These are phyloP conservation scores for Pichia sp. DNA, from an alignment of 1,139 yeast genomes.

Conservation along the genomic window DNA sequence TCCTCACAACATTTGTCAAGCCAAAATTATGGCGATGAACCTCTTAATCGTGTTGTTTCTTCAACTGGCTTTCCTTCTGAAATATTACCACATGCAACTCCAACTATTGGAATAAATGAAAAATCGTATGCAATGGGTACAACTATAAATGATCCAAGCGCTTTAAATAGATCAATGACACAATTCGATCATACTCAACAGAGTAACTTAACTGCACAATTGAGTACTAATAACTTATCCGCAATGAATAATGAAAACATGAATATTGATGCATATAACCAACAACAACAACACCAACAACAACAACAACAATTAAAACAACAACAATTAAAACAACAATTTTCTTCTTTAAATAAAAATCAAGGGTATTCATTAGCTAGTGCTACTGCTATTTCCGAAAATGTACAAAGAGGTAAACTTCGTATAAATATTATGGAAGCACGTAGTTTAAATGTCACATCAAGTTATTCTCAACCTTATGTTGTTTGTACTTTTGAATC, in stretches of 20 bases:
- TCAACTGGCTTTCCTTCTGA: conserved; percentile 29
- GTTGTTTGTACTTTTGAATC: conserved; percentile 93
- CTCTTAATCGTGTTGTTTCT: conserved; percentile 13
- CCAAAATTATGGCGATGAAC: conserved; percentile 3
- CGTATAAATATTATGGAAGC: conserved; percentile 80
- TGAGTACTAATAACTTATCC: conserved; percentile 16
- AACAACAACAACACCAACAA: conserved; percentile 23
- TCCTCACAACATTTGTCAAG: neutral
- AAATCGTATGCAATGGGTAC: conserved; percentile 66
- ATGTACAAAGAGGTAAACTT: conserved; percentile 72
- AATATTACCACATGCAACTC: conserved; percentile 39
- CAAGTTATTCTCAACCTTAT: conserved; percentile 64
- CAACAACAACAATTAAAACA: conserved; percentile 26
- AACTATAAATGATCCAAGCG: conserved; percentile 37
- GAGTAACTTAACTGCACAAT: conserved; percentile 25
- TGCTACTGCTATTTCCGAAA: conserved; percentile 22
- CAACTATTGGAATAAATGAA: conserved; percentile 63
- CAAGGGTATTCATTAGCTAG: conserved; percentile 14
- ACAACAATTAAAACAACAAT: conserved; percentile 12
- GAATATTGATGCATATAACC: neutral
- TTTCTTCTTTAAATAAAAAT: neutral
- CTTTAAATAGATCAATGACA: conserved; percentile 25
- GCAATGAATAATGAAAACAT: conserved; percentile 8
- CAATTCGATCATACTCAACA: conserved; percentile 25
- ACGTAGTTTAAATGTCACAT: conserved; percentile 50